Evolutionary conservation across 2,329 filamentous ascomycete species (phyloP), one percentile per base, ranked within the genome.

Genomic region (Samsoniella hepiali): DNA sequence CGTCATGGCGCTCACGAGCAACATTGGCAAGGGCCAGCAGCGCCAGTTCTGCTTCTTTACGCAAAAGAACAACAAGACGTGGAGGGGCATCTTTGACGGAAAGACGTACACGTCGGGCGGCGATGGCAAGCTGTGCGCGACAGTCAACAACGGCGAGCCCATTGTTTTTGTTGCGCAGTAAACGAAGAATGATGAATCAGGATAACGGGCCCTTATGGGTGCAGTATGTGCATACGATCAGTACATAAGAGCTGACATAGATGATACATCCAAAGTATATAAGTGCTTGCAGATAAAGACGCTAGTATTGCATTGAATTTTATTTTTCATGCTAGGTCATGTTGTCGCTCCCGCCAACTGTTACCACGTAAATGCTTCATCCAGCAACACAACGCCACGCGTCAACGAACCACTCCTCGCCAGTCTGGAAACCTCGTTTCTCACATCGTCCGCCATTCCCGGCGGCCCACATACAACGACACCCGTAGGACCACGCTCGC

Each of bases 1-100:
- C 51, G 72, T 82, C 17, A 71, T 82, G 54, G 79, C 78, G 7
- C 69, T 81, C 44, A 82, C 79, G 2, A 78, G 75, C 51, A 82
- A 81, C 62, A 70, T 74, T 17, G 79, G 80, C 3, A 68, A 70
- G 45, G 75, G 73, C 1, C 75, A 72, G 29, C 76, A 71, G 42
- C 71, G 69, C 4, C 71, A 76, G 40, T 70, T 79, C 67, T 82
- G 80, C 68, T 78, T 81, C 69, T 74, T 75, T 65, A 74, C 76
- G 1, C 72, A 75, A 51, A 73, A 70, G 36, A 65, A 72, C 1
- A 76, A 77, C 40, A 73, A 74, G 5, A 67, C 69, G 22, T 82
- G 79, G 76, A 77, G 71, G 1, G 76, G 79, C 61, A 73, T 72
- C 1, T 77, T 79, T 54, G 64, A 64, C 62, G 75, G 73, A 11